Evolutionary conservation across 139 green algal species (phyloP), one percentile per base, ranked within the genome.

Genomic region (Raphidocelis subcapitata): DNA sequence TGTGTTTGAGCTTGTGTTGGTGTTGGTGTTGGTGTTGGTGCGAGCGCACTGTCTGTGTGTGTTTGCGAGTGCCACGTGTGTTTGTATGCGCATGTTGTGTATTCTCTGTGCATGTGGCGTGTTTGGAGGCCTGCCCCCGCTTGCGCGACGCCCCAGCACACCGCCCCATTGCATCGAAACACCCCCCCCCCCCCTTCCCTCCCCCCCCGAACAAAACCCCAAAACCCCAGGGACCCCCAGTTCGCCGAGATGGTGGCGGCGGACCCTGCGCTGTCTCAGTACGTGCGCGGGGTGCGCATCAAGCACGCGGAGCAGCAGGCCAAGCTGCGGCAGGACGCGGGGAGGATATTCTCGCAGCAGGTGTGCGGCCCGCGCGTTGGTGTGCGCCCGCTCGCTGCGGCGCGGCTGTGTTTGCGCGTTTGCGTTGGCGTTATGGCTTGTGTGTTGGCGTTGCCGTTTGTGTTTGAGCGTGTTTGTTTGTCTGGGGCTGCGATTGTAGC

Each of bases 181-280:
- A 28, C 52, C 20, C 52, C 4, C 52, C 15, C 12, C 15, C 52
- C 20, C 52, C 24, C 52, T 18, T 15, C 4, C 52, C 23, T 28
- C 24, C 12, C 23, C 52, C 4, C 10, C 24, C 12, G 4, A n/a
- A 59, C 52, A 59, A n/a, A 59, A 10, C 20, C 52, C 20, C 52
- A 59, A 10, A n/a, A n/a, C 20, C 10, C 23, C 52, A 31, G 70
- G 32, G 72, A 78, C 36, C 62, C 72, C 1, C 36, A 51, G 12
- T 73, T 51, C 31, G 56, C 72, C 2, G 28, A 62, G 1, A 20
- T 78, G 18, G 72, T 78, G 8, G 62, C 44, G 26, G 62, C 52
- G 1, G 72, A 78, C 29, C 62, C 62, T 28, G 62, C 67, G 72
- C 72, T 78, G 62, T 52, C 44, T 62, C 72, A 72, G 72, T 78